Evolutionary conservation across 331 rosid genomes (phyloP), one percentile per base, ranked within the genome.

Genomic region (Malus hybrid): DNA sequence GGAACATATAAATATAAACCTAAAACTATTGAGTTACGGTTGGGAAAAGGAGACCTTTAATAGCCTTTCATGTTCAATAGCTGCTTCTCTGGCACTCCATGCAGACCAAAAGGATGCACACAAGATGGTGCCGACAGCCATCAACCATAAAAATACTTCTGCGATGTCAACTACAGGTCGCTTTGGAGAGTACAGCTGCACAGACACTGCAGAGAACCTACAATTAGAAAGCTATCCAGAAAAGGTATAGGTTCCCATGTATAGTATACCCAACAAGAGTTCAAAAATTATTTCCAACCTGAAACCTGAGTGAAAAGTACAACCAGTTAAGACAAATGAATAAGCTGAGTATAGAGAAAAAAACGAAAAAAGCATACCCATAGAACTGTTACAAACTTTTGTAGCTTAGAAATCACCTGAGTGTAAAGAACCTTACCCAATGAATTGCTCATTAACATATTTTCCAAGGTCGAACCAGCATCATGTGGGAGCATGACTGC

Each of bases 51-150:
- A 52, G 22, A 92, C 99, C 96, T 87, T 87, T 67, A 92, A 82
- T n/a, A 90, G 78, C 81, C 83, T 92, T 70, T 89, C 97, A 2
- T 84, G 92, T 80, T 95, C 97, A 73, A 85, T 68, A 69, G 84
- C 86, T 39, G 96, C 89, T 88, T 92, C 93, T 76, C 89, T 82
- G 55, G 91, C 84, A 63, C 89, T 87, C 96, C 96, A 95, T 7
- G 99, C 97, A 50, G 99, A 95, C 99, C 99, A 95, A 82, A 83
- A 95, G 65, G 99, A 95, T 55, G 99, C 96, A 73, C 97, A 89
- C 74, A 90, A 81, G 80, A 95, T 89, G 73, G 97, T 90, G 76
- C 95, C 91, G 8, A 95, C 97, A 10, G 99, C 99, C 97, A 95
- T 90, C 82, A 95, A 52, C 99, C 99, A 95, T 57, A 92, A 88